phyloP scores from a whole-genome alignment of 164 flowering plant species.

The Chimonanthus salicifolius region DNA sequence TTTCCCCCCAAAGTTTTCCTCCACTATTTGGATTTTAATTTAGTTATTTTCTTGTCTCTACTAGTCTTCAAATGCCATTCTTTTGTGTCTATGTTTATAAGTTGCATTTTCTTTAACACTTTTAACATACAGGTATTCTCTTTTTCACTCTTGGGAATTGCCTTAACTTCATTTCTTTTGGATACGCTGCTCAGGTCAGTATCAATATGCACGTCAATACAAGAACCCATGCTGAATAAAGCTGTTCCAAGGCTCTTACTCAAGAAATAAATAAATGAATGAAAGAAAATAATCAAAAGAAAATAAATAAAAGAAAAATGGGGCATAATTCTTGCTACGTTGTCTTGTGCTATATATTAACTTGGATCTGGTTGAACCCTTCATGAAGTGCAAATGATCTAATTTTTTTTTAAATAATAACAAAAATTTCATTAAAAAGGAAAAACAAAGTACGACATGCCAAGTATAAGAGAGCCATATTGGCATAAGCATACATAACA shows the following conservation, averaged over 20 bases:
- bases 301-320: neutral
- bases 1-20: too few species aligned
- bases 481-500: too few species aligned
- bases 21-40: too few species aligned
- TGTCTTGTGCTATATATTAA: neutral
- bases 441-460: too few species aligned
- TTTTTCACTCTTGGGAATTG: constrained; percentile 88
- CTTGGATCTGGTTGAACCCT: neutral
- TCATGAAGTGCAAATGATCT: neutral
- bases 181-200: constrained; percentile 99
- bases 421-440: too few species aligned
- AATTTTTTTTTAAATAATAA: too few species aligned
- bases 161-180: constrained; percentile 92
- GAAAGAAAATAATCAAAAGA: too few species aligned
- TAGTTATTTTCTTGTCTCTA: too few species aligned
- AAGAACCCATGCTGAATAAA: neutral
- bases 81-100: neutral
- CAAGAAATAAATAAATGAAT: too few species aligned
- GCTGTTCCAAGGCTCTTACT: neutral
- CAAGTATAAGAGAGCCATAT: too few species aligned
- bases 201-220: neutral
- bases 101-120: neutral
- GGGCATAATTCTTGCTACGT: neutral
- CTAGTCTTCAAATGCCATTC: neutral
- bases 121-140: constrained; percentile 55